These are phyloP conservation scores for Mycena rebaudengoi DNA, from an alignment of 768 basidiomycete genomes.

Conservation along the genomic window DNA sequence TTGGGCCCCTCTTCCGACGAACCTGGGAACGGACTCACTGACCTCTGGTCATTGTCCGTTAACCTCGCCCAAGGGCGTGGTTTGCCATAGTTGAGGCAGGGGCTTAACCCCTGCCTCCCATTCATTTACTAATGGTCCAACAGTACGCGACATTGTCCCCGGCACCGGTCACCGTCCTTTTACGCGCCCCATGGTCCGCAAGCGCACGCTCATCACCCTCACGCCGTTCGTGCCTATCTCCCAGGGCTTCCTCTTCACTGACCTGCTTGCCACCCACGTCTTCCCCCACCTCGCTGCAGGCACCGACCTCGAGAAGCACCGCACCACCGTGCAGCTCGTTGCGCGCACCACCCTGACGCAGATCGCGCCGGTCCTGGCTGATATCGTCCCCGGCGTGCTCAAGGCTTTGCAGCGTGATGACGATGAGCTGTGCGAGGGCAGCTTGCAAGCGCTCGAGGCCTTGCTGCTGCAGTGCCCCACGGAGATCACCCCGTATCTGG, in stretches of 20 bases:
- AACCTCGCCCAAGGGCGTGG: too few relatives aligned
- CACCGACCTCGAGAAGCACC: conserved; percentile 71
- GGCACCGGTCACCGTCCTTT: conserved; percentile 71
- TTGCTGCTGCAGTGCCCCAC: conserved; percentile 84
- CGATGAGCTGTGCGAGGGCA: conserved; percentile 84
- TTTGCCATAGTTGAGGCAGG: too few relatives aligned
- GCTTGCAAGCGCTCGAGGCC: conserved; percentile 88
- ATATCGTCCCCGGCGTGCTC: conserved; percentile 76
- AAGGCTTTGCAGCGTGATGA: conserved; percentile 77
- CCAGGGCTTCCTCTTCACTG: conserved; percentile 65
- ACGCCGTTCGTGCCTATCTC: conserved; percentile 86
- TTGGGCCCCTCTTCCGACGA: too few relatives aligned
- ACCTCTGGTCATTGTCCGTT: too few relatives aligned
- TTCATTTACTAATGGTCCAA: too few relatives aligned
- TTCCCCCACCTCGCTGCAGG: conserved; percentile 63
- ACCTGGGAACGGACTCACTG: too few relatives aligned
- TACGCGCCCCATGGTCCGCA: conserved; percentile 87
- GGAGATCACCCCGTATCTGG: conserved; percentile 80
- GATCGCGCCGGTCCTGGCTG: conserved; percentile 64
- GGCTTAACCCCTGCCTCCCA: too few relatives aligned
- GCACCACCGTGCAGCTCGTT: conserved; percentile 81
- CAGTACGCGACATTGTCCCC: conserved; percentile 58
- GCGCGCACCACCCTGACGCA: conserved; percentile 77
- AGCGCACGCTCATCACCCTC: conserved; percentile 88
- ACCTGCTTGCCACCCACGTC: conserved; percentile 67